Conservation (phyloP, 805 yeast genomes). For the Pichia thaimueangensis region DNA sequence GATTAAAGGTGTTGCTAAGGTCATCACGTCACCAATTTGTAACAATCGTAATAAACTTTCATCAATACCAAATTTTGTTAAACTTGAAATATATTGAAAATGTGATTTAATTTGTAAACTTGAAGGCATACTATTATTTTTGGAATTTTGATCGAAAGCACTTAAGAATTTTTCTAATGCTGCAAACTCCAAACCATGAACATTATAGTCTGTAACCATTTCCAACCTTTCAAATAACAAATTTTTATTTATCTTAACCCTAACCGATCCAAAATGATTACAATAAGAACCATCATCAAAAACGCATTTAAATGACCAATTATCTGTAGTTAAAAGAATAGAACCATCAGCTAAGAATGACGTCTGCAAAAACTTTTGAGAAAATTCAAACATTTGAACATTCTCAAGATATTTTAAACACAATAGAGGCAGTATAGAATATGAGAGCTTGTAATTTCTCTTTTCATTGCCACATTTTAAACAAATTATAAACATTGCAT, state of each 20-base stretch:
- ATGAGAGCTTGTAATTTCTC: constrained; percentile 58
- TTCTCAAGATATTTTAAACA: constrained; percentile 48
- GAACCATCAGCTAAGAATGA: constrained; percentile 48
- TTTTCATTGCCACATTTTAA: constrained; percentile 41
- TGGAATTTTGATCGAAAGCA: constrained; percentile 23
- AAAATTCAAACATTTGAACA: constrained; percentile 45
- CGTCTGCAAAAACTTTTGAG: constrained; percentile 44
- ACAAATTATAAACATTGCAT: constrained; percentile 41
- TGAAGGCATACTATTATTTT: background rate
- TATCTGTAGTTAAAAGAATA: constrained; percentile 47
- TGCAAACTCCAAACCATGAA: constrained; percentile 41
- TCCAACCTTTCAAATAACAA: constrained; percentile 71
- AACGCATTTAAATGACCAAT: constrained; percentile 42
- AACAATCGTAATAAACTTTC: constrained; percentile 61
- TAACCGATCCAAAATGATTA: constrained; percentile 52
- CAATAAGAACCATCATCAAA: constrained; percentile 69
- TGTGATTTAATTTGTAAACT: constrained; percentile 3
- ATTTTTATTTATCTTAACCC: constrained; percentile 55
- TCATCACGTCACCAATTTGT: constrained; percentile 75
- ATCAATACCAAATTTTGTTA: constrained; percentile 57
- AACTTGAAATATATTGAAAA: constrained; percentile 27
- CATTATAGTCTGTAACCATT: constrained; percentile 40
- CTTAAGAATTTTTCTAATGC: constrained; percentile 36
- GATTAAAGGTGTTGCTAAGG: constrained; percentile 62
- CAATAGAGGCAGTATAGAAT: constrained; percentile 58